Evolutionary conservation across 495 filamentous ascomycete genomes (phyloP).

Genomic region (Penicillium cataractarum): DNA sequence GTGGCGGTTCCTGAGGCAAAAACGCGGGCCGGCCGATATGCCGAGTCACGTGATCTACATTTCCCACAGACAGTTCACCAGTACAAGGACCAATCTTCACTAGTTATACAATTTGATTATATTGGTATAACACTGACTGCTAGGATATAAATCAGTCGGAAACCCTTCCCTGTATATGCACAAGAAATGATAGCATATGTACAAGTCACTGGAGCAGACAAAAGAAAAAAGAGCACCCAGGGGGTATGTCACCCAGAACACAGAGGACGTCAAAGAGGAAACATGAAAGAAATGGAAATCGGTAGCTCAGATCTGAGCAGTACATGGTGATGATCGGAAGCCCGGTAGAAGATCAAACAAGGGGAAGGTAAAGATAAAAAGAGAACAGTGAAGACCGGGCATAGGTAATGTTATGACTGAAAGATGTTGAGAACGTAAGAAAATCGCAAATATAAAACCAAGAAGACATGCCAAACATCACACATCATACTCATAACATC

Average conservation of each 20-base stretch:
- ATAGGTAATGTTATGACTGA: background rate
- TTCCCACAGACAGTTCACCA: background rate
- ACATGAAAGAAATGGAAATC: background rate
- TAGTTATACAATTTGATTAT: background rate
- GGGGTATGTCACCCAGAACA: conserved; percentile 24
- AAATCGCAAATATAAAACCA: conserved; percentile 23
- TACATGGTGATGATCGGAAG: conserved; percentile 2
- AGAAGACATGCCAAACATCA: conserved; percentile 36
- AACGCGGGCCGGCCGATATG: conserved; percentile 24
- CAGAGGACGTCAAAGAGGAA: background rate
- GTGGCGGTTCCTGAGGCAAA: conserved; percentile 21
- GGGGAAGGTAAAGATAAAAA: conserved; percentile 9
- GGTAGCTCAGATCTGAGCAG: background rate
- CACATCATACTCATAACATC: conserved; percentile 36
- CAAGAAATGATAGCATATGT: conserved; percentile 32
- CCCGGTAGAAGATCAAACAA: background rate
- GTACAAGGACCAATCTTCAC: background rate
- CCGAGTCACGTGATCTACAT: conserved; percentile 37
- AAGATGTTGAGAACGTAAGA: conserved; percentile 7
- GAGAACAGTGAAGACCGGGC: background rate
- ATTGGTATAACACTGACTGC: conserved; percentile 1
- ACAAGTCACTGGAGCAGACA: conserved; percentile 26
- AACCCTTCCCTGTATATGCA: conserved; percentile 23
- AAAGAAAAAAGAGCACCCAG: conserved; percentile 10
- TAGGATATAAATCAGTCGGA: background rate